These are phyloP conservation scores for Mortierella polycephala DNA, from an alignment of 371 early-diverging fungal genomes.

Conservation along the genomic window DNA sequence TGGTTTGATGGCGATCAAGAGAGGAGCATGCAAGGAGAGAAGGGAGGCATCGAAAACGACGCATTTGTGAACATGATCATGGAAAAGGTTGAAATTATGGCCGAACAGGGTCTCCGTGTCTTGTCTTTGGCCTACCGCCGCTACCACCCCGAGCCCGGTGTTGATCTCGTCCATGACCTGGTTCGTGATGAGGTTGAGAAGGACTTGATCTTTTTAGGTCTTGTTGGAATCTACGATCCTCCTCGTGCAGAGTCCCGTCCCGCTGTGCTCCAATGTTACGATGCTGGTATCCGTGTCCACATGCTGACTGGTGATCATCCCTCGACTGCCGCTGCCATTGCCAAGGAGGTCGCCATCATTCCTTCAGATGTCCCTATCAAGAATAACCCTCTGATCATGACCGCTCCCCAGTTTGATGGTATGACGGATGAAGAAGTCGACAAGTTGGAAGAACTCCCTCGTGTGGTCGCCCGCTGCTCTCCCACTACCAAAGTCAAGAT, in stretches of 20 bases:
- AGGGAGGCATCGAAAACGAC: conserved; percentile 70
- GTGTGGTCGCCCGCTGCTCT: conserved; percentile 93
- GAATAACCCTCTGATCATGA: conserved; percentile 71
- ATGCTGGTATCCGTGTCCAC: conserved; percentile 93
- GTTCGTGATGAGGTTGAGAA: conserved; percentile 74
- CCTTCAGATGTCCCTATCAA: conserved; percentile 57
- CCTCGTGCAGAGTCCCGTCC: conserved; percentile 81
- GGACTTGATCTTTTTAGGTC: conserved; percentile 85
- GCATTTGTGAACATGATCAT: conserved; percentile 19
- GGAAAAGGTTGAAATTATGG: conserved; percentile 68
- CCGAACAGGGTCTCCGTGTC: conserved; percentile 66
- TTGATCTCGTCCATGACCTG: conserved; percentile 57
- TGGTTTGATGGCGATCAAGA: conserved; percentile 61
- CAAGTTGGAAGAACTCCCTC: conserved; percentile 81
- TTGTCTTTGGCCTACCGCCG: conserved; percentile 73
- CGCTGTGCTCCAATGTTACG: conserved; percentile 87
- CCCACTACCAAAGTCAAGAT: conserved; percentile 98
- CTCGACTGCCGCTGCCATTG: conserved; percentile 94
- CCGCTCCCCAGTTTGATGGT: conserved; percentile 86
- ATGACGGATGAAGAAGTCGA: conserved; percentile 85
- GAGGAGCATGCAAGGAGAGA: conserved; percentile 39
- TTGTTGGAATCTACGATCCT: conserved; percentile 95
- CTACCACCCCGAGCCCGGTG: conserved; percentile 22
- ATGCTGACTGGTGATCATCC: conserved; percentile 98
- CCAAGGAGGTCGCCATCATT: conserved; percentile 89